phyloP scores from a whole-genome alignment of 116 monocot genomes.

The Trichopus zeylanicus region DNA sequence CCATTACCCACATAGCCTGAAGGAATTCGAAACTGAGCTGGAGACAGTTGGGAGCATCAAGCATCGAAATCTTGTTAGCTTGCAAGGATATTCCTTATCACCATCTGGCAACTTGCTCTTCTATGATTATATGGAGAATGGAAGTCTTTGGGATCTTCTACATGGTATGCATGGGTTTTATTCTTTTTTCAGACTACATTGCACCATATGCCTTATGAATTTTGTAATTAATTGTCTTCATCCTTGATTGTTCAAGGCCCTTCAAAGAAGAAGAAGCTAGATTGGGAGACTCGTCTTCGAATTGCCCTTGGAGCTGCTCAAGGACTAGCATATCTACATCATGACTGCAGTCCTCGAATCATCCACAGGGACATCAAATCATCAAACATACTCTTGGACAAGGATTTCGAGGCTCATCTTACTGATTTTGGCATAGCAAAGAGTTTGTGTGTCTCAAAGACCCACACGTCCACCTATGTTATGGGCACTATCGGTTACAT shows the following conservation, averaged over 20 bases:
- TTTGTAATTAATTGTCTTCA: neutral
- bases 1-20: conserved; percentile 72
- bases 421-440: conserved; percentile 97
- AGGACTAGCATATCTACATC: conserved; percentile 89
- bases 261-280: conserved; percentile 70
- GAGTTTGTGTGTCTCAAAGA: conserved; percentile 73
- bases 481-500: conserved; percentile 98
- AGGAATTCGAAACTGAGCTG: conserved; percentile 92
- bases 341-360: conserved; percentile 89
- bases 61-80: conserved; percentile 82
- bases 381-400: conserved; percentile 90
- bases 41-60: conserved; percentile 95
- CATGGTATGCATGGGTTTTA: conserved; percentile 44
- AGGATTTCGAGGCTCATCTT: conserved; percentile 83
- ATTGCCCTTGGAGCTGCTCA: conserved; percentile 89
- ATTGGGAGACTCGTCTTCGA: conserved; percentile 58
- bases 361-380: conserved; percentile 94
- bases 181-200: too few species aligned
- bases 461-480: conserved; percentile 93
- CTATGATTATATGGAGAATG: conserved; percentile 99
- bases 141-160: conserved; percentile 95
- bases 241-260: conserved; percentile 33
- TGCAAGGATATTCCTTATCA: conserved; percentile 91
- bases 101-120: conserved; percentile 86
- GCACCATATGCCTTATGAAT: neutral